A percentile compares a stretch with the other conserved stretches of the same genome.
Evolutionary conservation across 306 rosid species (phyloP).

Genomic region (Vigna trinervia): DNA sequence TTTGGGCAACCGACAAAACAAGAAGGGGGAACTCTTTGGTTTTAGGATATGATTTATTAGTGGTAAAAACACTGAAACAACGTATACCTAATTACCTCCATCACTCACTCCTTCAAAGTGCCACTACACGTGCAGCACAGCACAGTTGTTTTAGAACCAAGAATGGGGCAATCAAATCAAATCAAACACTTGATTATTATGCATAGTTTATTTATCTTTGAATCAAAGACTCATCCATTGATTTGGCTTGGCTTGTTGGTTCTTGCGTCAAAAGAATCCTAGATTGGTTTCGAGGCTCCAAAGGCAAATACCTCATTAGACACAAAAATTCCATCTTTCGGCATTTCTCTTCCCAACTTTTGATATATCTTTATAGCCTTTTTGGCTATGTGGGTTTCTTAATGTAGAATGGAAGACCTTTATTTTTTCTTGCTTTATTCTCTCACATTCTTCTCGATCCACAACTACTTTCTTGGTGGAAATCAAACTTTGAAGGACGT

Average conservation of each 20-base stretch:
- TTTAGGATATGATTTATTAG: slow-evolving; percentile 14
- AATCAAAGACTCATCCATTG: slow-evolving; percentile 62
- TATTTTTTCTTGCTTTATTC: slow-evolving; percentile 66
- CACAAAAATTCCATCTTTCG: slow-evolving; percentile 55
- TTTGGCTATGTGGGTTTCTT: slow-evolving; percentile 46
- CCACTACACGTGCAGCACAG: slow-evolving; percentile 38
- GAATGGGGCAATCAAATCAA: slow-evolving; percentile 47
- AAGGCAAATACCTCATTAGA: slow-evolving; percentile 50
- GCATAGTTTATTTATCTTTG: slow-evolving; percentile 65
- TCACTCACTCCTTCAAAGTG: slow-evolving; percentile 38
- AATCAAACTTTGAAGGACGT: slow-evolving; percentile 57
- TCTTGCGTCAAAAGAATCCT: slow-evolving; percentile 55
- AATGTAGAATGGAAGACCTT: slow-evolving; percentile 55
- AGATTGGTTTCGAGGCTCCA: slow-evolving; percentile 39
- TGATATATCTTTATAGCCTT: slow-evolving; percentile 19
- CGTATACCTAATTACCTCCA: slow-evolving; percentile 23
- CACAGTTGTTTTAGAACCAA: slow-evolving; percentile 23
- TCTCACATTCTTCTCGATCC: slow-evolving; percentile 51
- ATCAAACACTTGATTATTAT: slow-evolving; percentile 53
- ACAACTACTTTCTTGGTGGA: slow-evolving; percentile 83
- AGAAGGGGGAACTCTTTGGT: neutral
- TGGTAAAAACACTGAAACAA: slow-evolving; percentile 23
- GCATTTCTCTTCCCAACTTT: slow-evolving; percentile 44
- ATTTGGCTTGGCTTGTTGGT: slow-evolving; percentile 56
- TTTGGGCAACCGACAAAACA: slow-evolving; percentile 36